A percentile compares a stretch with the other conserved stretches of the same genome.
Evolutionary conservation across 495 filamentous ascomycete genomes (phyloP).

Genomic region (Neurospora sp.): DNA sequence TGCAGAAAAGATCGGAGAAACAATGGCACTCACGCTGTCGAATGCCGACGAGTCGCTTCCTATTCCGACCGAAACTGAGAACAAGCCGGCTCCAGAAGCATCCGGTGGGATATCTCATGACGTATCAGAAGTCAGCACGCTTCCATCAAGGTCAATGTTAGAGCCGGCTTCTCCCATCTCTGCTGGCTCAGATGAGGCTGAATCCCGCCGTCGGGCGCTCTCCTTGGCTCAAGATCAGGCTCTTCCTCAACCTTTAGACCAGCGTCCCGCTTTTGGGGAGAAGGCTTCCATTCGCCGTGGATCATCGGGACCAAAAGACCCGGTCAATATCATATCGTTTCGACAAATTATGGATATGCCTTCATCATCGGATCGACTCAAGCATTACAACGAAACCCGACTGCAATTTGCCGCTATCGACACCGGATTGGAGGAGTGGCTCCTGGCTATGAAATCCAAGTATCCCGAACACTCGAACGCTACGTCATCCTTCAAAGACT

Average conservation of each 20-base stretch:
- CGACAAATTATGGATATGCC: constrained; percentile 61
- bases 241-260: constrained; percentile 20
- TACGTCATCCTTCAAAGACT: constrained; percentile 12
- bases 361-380: constrained; percentile 51
- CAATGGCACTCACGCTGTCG: neutral
- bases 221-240: constrained; percentile 34
- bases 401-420: constrained; percentile 60
- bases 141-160: constrained; percentile 16
- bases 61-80: neutral
- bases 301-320: constrained; percentile 6
- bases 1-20: neutral
- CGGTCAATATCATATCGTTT: constrained; percentile 45
- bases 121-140: constrained; percentile 25
- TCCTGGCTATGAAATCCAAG: constrained; percentile 34
- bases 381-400: constrained; percentile 57
- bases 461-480: constrained; percentile 28
- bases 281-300: neutral
- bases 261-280: constrained; percentile 27
- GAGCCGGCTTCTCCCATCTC: constrained; percentile 29
- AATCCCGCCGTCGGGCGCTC: constrained; percentile 16
- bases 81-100: neutral
- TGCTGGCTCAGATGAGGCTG: constrained; percentile 8
- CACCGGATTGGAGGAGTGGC: constrained; percentile 67
- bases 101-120: constrained; percentile 20
- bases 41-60: neutral